Conservation (phyloP, 2,329 filamentous ascomycete genomes). For the Teratosphaeriaceae sp. region DNA sequence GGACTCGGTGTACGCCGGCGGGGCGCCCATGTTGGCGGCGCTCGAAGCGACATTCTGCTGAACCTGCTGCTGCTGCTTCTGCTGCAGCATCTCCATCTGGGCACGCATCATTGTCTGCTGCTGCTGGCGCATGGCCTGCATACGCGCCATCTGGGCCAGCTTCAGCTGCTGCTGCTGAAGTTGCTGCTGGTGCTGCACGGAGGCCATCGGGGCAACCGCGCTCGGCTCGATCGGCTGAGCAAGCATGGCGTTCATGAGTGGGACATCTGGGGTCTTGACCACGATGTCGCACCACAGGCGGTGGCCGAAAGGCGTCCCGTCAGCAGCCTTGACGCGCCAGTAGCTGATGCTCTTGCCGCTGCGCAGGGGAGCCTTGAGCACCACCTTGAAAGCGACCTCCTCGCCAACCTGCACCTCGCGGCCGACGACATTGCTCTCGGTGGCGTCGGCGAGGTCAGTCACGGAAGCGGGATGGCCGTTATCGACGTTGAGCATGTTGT, state of each 20-base stretch:
- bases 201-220: too few relatives aligned
- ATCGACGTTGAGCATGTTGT: constrained; percentile 93
- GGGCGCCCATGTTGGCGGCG: constrained; percentile 1
- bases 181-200: constrained; percentile 3
- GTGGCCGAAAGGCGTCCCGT: constrained; percentile 81
- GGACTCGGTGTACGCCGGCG: constrained; percentile 6
- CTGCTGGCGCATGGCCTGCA: constrained; percentile 6
- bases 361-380: constrained; percentile 72
- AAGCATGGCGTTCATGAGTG: neutral
- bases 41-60: neutral
- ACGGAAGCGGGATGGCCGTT: constrained; percentile 71
- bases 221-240: constrained; percentile 1
- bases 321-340: constrained; percentile 83
- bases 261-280: constrained; percentile 39
- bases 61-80: constrained; percentile 3
- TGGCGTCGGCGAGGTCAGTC: constrained; percentile 67
- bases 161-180: too few relatives aligned
- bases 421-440: constrained; percentile 72
- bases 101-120: constrained; percentile 6
- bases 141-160: constrained; percentile 5
- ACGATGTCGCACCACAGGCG: constrained; percentile 91
- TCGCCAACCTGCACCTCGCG: constrained; percentile 65
- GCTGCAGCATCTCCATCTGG: constrained; percentile 5
- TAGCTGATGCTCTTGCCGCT: constrained; percentile 83
- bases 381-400: constrained; percentile 72